Evolutionary conservation across 306 rosid species (phyloP).

Genomic region (Quillaja saponaria): DNA sequence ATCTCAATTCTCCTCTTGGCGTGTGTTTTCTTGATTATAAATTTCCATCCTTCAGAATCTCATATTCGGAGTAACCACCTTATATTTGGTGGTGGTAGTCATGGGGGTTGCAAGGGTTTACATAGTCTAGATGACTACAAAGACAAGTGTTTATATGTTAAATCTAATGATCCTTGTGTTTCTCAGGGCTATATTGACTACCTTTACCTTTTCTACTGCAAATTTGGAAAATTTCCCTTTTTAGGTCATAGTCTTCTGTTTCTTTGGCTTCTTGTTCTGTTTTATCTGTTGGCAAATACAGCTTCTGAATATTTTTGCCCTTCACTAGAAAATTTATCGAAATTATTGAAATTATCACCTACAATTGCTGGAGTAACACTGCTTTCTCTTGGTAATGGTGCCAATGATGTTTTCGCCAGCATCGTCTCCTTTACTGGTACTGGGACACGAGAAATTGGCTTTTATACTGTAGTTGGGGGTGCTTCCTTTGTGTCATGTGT

Average conservation of each 20-base stretch:
- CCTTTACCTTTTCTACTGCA: slow-evolving; percentile 58
- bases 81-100: background rate
- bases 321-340: slow-evolving; percentile 51
- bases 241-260: slow-evolving; percentile 43
- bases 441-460: slow-evolving; percentile 42
- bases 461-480: slow-evolving; percentile 52
- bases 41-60: slow-evolving; percentile 37
- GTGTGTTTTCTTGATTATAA: slow-evolving; percentile 30
- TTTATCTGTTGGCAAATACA: slow-evolving; percentile 50
- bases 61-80: slow-evolving; percentile 18
- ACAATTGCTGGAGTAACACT: slow-evolving; percentile 63
- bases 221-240: slow-evolving; percentile 42
- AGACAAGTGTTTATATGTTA: slow-evolving; percentile 45
- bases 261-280: slow-evolving; percentile 54
- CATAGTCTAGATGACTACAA: slow-evolving; percentile 30
- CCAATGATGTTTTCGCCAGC: slow-evolving; percentile 49
- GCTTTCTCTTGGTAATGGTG: slow-evolving; percentile 61
- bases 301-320: slow-evolving; percentile 62
- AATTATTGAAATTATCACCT: slow-evolving; percentile 48
- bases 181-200: slow-evolving; percentile 49
- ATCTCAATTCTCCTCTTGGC: slow-evolving; percentile 40
- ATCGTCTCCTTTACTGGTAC: slow-evolving; percentile 47
- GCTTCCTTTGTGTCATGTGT: slow-evolving; percentile 57
- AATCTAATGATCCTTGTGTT: slow-evolving; percentile 51
- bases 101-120: slow-evolving; percentile 40